These are phyloP conservation scores for Penicillium pulvis DNA, from an alignment of 495 filamentous ascomycete species.

Conservation along the genomic window DNA sequence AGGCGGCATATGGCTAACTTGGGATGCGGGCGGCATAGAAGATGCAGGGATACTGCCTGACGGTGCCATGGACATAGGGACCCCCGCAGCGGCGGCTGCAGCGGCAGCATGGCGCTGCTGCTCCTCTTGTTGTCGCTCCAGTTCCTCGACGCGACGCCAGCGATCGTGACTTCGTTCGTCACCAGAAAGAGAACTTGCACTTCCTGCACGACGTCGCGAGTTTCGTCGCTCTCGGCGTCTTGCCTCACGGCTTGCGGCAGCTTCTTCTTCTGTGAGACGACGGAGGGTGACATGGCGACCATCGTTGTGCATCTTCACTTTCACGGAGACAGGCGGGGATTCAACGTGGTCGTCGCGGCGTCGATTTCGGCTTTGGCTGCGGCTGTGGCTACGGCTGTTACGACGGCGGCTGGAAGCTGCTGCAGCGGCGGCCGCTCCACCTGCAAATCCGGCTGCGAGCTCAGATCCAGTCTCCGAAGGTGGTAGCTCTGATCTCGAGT, in stretches of 20 bases:
- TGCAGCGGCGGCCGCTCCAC: conserved; percentile 41
- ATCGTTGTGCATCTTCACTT: conserved; percentile 79
- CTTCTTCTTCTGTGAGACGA: conserved; percentile 79
- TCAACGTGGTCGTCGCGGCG: conserved; percentile 46
- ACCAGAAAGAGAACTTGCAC: conserved; percentile 48
- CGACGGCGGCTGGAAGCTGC: conserved; percentile 20
- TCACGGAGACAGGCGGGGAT: conserved; percentile 72
- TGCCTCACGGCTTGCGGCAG: conserved; percentile 60
- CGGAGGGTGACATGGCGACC: conserved; percentile 80
- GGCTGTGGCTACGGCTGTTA: conserved; percentile 4
- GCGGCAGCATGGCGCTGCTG: conserved; percentile 43
- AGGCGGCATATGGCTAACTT: conserved; percentile 37
- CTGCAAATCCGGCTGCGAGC: conserved; percentile 44
- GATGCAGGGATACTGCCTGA: conserved; percentile 34
- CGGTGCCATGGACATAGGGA: conserved; percentile 24
- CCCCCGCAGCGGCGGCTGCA: conserved; percentile 24
- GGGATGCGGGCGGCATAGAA: conserved; percentile 34
- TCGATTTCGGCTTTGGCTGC: conserved; percentile 19
- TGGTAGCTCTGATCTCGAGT: conserved; percentile 49
- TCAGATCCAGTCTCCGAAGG: conserved; percentile 34
- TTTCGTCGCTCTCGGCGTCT: conserved; percentile 48
- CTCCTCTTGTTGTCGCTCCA: conserved; percentile 53
- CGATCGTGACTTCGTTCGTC: conserved; percentile 47
- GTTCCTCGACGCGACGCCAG: conserved; percentile 54
- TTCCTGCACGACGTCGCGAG: conserved; percentile 46